phyloP scores from a whole-genome alignment of 2,329 filamentous ascomycete genomes.

The Colletotrichum echinochloae region DNA sequence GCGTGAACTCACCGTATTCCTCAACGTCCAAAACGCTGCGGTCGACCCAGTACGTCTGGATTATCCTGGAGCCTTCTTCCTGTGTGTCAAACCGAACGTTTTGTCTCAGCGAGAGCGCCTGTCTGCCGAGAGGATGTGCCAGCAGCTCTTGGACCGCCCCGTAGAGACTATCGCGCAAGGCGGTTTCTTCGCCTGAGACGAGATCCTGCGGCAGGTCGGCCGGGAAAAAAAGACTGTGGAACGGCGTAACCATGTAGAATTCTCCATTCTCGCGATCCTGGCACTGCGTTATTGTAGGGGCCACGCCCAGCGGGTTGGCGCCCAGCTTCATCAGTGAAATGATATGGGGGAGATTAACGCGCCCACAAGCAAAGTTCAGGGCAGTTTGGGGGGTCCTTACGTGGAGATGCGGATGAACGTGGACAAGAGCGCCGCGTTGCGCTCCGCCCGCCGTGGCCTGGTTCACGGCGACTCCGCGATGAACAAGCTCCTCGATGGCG shows the following conservation, averaged over 20 bases:
- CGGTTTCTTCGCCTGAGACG: background rate
- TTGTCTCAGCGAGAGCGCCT: background rate
- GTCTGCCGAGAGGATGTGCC: background rate
- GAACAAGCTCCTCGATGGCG: constrained; percentile 20
- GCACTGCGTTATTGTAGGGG: background rate
- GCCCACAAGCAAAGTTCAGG: constrained; percentile 22
- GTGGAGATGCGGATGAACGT: background rate
- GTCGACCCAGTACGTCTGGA: background rate
- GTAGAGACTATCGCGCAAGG: background rate
- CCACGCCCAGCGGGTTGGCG: constrained; percentile 5
- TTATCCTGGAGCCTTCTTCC: background rate
- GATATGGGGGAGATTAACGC: constrained; percentile 14
- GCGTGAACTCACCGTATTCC: constrained; percentile 2
- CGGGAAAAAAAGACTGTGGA: constrained; percentile 28
- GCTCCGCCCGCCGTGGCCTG: constrained; percentile 11
- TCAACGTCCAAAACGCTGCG: background rate
- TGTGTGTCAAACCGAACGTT: background rate
- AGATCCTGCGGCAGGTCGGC: background rate
- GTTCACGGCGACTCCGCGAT: background rate
- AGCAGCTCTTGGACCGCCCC: background rate
- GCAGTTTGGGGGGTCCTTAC: constrained; percentile 19
- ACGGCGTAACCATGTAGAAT: constrained; percentile 12
- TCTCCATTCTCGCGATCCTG: background rate
- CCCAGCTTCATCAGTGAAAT: background rate
- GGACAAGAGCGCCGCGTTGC: background rate